Evolutionary conservation across 2,329 filamentous ascomycete genomes (phyloP), one percentile per base, ranked within the genome.

Genomic region (Cladosporium halotolerans): DNA sequence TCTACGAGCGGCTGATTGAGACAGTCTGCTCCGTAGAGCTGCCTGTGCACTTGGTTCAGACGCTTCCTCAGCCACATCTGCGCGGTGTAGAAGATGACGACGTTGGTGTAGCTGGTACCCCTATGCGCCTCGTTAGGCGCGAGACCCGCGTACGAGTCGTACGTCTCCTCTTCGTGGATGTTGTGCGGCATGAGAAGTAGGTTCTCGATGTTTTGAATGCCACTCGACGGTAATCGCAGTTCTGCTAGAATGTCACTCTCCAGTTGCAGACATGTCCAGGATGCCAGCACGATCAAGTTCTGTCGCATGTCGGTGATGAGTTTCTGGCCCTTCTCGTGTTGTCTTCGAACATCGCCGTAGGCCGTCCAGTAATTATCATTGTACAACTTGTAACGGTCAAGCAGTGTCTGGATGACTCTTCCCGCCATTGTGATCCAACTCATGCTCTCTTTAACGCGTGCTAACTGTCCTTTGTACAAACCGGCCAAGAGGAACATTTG

Each of bases 211-310:
- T 74, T 72, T 9, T 78, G 79, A 31, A 85, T 82, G 2, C 79
- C 79, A 63, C 81, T 85, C 1, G 78, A 74, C 4, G 81, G 81
- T 11, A 85, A 72, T 55, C 64, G 68, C 55, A 97, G 77, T 70
- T 99, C 93, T 3, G 93, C 93, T 44, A 96, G 79, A 43, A 97
- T 89, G 68, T 97, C 92, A 69, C 90, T 96, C 70, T 97, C 92
- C 9, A 97, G 77, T 65, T 97, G 92, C 58, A 96, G 74, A 66
- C 89, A 95, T 7, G 91, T 93, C 92, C 92, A 97, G 63, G 91
- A 96, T 0, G 89, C 86, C 61, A 95, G 66, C 53, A 75, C 70
- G 19, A 76, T 71, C 40, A 76, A 60, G 44, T 74, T 74, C 43
- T 66, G 57, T 36, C 62, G 63, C 52, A 66, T 68, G 50, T 66